Conservation (phyloP, 768 basidiomycete species). For the Mycena venus region DNA sequence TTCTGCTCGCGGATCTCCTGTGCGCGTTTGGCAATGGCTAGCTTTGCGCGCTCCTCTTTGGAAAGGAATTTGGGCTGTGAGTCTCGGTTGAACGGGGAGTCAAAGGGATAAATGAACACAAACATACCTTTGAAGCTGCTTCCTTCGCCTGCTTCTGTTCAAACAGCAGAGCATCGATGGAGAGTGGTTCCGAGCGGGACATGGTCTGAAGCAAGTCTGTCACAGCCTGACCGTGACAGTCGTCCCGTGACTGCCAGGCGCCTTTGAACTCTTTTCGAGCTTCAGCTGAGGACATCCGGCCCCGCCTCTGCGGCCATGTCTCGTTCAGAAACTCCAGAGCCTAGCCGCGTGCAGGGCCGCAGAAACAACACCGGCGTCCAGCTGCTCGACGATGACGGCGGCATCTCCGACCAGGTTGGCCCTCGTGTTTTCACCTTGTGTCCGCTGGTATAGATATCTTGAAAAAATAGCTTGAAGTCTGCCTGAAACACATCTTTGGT, state of each 20-base stretch:
- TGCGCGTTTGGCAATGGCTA: conserved; percentile 90
- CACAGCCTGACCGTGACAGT: too few relatives aligned
- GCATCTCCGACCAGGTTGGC: conserved; percentile 71
- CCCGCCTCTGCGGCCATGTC: background rate
- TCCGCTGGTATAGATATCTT: background rate
- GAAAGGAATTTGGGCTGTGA: conserved; percentile 92
- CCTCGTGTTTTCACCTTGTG: background rate
- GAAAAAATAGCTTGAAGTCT: conserved; percentile 71
- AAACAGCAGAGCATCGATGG: conserved; percentile 88
- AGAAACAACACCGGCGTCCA: conserved; percentile 64
- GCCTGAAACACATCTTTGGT: conserved; percentile 82
- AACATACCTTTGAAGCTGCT: conserved; percentile 86
- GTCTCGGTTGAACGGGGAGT: conserved; percentile 22
- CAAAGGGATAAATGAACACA: background rate
- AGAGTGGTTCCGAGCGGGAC: conserved; percentile 79
- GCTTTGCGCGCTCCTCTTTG: conserved; percentile 90
- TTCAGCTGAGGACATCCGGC: background rate
- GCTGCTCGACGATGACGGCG: conserved; percentile 80
- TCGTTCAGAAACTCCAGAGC: conserved; percentile 58
- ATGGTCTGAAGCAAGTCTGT: conserved; percentile 46
- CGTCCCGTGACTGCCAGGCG: too few relatives aligned
- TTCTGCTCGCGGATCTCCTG: conserved; percentile 85
- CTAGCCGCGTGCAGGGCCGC: conserved; percentile 70
- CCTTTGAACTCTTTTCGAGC: background rate
- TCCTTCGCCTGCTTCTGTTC: conserved; percentile 93